phyloP scores from a whole-genome alignment of 805 yeast species.

The Clavispora santaluciae region DNA sequence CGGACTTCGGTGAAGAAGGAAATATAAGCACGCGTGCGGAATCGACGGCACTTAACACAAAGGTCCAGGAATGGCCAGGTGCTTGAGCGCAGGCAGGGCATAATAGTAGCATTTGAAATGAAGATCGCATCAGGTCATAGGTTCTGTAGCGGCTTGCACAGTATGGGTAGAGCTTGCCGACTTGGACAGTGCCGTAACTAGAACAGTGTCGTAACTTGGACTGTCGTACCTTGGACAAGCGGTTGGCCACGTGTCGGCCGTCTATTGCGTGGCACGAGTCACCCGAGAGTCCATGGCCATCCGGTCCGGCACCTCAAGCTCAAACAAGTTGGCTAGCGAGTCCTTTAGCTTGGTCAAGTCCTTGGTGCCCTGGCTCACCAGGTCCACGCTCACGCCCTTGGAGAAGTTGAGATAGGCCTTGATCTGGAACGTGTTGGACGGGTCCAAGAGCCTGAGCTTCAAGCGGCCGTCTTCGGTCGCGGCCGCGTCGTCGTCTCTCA shows the following conservation, averaged over 20 bases:
- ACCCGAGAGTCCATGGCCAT: constrained; percentile 77
- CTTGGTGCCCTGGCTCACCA: constrained; percentile 58
- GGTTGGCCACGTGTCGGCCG: too few relatives aligned
- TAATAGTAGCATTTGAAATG: too few relatives aligned
- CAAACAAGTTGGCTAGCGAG: constrained; percentile 63
- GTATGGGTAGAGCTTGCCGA: too few relatives aligned
- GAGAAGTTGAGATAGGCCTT: constrained; percentile 69
- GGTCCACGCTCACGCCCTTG: constrained; percentile 69
- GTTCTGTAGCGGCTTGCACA: too few relatives aligned
- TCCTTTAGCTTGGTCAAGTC: constrained; percentile 59
- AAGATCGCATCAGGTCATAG: too few relatives aligned
- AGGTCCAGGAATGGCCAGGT: too few relatives aligned
- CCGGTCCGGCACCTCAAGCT: constrained; percentile 71
- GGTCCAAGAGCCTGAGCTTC: constrained; percentile 40
- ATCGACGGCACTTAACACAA: too few relatives aligned
- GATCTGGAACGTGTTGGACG: constrained; percentile 53
- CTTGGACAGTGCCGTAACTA: too few relatives aligned
- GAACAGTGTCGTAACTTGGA: too few relatives aligned
- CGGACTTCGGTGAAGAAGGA: background rate
- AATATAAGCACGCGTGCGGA: too few relatives aligned
- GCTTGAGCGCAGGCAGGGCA: too few relatives aligned
- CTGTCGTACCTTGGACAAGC: too few relatives aligned
- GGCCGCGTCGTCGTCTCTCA: constrained; percentile 29
- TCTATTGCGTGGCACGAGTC: constrained; percentile 1
- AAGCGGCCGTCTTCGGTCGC: constrained; percentile 20